Conservation (phyloP, 495 filamentous ascomycete genomes). For the Penicillium riverlandense region DNA sequence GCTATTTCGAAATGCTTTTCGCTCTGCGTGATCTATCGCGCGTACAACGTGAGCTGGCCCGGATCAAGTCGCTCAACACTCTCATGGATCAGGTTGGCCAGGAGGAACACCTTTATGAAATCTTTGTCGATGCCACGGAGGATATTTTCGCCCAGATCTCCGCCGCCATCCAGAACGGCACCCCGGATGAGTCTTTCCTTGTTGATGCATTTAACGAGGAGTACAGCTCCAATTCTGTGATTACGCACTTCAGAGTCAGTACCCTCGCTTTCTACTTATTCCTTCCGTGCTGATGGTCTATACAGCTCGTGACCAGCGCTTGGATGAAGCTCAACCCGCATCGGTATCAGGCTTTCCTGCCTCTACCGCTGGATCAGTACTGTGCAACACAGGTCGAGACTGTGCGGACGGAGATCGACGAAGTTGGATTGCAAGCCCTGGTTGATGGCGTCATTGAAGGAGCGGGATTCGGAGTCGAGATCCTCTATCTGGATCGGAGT, state of each 20-base stretch:
- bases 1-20: constrained; percentile 82
- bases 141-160: constrained; percentile 54
- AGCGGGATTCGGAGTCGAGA: constrained; percentile 72
- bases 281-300: too few relatives aligned
- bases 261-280: not conserved
- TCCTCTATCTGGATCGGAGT: constrained; percentile 88
- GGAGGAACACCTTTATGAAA: constrained; percentile 62
- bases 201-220: constrained; percentile 69
- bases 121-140: constrained; percentile 72
- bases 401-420: constrained; percentile 76
- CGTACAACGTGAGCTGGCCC: constrained; percentile 59
- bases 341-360: constrained; percentile 65
- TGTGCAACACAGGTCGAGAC: constrained; percentile 65
- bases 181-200: constrained; percentile 55
- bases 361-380: constrained; percentile 59
- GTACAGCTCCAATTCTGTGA: constrained; percentile 59
- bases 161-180: constrained; percentile 40
- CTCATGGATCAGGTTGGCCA: constrained; percentile 66
- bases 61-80: constrained; percentile 64
- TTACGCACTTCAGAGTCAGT: constrained; percentile 62
- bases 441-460: constrained; percentile 69
- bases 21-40: constrained; percentile 54
- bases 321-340: constrained; percentile 73
- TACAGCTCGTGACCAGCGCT: constrained; percentile 72
- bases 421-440: constrained; percentile 70